Percentiles rank a stretch among this genome's conserved stretches.
Evolutionary conservation across 441 rosid genomes (phyloP).

Genomic region (Populus hybrid): DNA sequence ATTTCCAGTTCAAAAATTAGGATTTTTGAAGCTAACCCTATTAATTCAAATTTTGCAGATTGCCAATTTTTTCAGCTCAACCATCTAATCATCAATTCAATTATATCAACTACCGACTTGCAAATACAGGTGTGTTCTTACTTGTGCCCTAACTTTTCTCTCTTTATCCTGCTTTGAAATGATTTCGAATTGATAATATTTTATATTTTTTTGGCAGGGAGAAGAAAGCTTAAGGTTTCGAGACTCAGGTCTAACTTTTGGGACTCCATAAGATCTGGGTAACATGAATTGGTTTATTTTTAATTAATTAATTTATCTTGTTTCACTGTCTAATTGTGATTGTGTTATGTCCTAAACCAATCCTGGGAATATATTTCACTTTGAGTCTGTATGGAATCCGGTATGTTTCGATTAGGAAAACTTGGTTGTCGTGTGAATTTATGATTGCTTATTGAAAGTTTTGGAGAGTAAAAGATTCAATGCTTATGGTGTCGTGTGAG

Average conservation of each 20-base stretch:
- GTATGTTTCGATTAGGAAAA: background rate
- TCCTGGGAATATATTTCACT: background rate
- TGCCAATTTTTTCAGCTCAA: constrained; percentile 34
- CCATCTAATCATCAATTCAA: background rate
- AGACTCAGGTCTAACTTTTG: constrained; percentile 66
- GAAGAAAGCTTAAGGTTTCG: constrained; percentile 49
- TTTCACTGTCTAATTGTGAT: background rate
- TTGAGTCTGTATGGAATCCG: background rate
- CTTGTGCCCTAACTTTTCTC: background rate
- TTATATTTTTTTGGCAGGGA: constrained; percentile 41
- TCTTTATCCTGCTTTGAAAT: background rate
- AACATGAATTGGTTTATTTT: constrained; percentile 16
- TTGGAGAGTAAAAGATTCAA: background rate
- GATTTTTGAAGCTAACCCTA: background rate
- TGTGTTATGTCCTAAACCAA: background rate
- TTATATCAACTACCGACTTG: background rate
- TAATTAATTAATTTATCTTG: background rate
- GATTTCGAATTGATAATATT: background rate
- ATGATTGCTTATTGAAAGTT: background rate
- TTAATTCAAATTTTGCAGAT: constrained; percentile 29
- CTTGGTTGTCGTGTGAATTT: background rate
- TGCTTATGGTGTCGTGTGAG: background rate
- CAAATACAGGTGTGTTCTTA: background rate
- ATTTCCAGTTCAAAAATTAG: background rate
- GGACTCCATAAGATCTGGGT: constrained; percentile 90